Conservation (phyloP, 257 asterid species). For the Voacanga thouarsii region DNA sequence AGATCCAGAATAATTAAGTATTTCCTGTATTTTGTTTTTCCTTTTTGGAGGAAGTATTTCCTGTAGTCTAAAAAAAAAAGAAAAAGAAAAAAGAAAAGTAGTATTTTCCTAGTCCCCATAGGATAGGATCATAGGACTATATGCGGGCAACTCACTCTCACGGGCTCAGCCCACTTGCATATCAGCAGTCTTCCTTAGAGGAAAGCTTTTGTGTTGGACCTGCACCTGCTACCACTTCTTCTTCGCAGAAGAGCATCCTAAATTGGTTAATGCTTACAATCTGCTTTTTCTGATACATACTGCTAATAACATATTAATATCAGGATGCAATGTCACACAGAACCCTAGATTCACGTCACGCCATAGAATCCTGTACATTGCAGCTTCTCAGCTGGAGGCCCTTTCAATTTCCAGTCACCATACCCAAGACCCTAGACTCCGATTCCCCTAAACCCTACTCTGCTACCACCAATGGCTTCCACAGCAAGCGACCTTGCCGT, state of each 20-base stretch:
- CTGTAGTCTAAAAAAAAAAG: too few species aligned
- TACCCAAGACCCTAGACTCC: constrained; percentile 44
- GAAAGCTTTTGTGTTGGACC: too few species aligned
- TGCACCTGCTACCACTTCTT: background rate
- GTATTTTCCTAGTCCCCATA: too few species aligned
- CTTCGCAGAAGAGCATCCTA: background rate
- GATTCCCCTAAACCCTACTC: constrained; percentile 46
- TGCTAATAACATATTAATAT: background rate
- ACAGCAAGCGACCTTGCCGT: constrained; percentile 78
- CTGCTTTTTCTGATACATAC: background rate
- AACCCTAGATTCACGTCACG: constrained; percentile 47
- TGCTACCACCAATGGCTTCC: constrained; percentile 30
- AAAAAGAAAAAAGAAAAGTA: too few species aligned
- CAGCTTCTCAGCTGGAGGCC: constrained; percentile 43
- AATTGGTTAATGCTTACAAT: background rate
- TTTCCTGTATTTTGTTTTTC: too few species aligned
- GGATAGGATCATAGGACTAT: too few species aligned
- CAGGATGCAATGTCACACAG: constrained; percentile 47
- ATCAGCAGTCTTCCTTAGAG: too few species aligned
- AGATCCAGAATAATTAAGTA: too few species aligned
- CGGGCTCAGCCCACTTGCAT: too few species aligned
- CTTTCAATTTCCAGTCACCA: constrained; percentile 45
- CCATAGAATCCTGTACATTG: constrained; percentile 65
- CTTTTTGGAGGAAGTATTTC: too few species aligned
- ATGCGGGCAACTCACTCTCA: too few species aligned